phyloP scores from a whole-genome alignment of 352 stramenopile genomes.

The Globisporangium takayamanum region DNA sequence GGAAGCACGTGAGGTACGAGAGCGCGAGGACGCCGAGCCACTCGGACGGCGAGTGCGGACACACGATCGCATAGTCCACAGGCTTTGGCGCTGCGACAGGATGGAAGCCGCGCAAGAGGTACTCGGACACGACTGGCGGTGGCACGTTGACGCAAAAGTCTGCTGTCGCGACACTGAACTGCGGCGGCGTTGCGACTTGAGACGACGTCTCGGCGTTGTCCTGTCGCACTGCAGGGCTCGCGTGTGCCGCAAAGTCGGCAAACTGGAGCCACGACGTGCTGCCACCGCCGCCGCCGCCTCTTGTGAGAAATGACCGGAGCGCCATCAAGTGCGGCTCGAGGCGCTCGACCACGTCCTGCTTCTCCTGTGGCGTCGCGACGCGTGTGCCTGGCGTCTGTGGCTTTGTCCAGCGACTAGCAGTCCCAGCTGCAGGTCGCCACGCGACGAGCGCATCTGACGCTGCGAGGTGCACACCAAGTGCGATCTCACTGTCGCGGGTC shows the following conservation, averaged over 20 bases:
- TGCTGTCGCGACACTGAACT: constrained; percentile 44
- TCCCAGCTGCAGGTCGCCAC: constrained; percentile 31
- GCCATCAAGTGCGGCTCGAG: constrained; percentile 35
- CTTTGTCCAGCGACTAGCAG: constrained; percentile 20
- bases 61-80: constrained; percentile 70
- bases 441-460: constrained; percentile 40
- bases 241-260: constrained; percentile 19
- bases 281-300: constrained; percentile 4
- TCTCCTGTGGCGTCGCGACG: constrained; percentile 24
- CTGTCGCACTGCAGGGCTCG: constrained; percentile 7
- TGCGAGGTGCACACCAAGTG: constrained; percentile 39
- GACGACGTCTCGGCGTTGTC: neutral
- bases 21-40: constrained; percentile 65
- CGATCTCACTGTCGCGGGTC: constrained; percentile 34
- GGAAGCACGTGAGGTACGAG: constrained; percentile 67
- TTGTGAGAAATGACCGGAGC: constrained; percentile 18
- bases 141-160: constrained; percentile 51
- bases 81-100: constrained; percentile 55
- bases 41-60: constrained; percentile 56
- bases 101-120: constrained; percentile 65
- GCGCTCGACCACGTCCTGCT: constrained; percentile 26
- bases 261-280: constrained; percentile 35
- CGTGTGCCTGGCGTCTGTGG: constrained; percentile 13
- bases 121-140: constrained; percentile 59
- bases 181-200: constrained; percentile 9